A percentile compares a stretch with the other conserved stretches of the same genome.
Conservation (phyloP, 305 asterid species). For the Stenogyne calaminthoides region DNA sequence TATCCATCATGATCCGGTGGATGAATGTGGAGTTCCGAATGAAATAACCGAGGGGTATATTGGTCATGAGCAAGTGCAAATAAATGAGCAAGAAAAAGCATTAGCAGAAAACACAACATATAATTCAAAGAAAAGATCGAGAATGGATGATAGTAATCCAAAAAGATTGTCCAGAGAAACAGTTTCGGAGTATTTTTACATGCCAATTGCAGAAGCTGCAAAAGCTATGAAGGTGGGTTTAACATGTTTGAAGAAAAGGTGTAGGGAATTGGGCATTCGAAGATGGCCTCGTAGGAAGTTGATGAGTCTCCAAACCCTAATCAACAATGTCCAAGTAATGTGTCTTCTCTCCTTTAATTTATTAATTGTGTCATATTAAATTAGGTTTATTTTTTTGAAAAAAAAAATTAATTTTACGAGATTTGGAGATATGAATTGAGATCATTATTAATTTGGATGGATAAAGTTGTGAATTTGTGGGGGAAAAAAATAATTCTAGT, state of each 20-base stretch:
- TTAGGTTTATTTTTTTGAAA: too few relatives aligned
- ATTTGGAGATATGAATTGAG: too few relatives aligned
- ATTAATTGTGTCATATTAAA: too few relatives aligned
- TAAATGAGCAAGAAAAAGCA: background rate
- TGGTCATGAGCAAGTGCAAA: background rate
- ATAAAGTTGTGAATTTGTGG: too few relatives aligned
- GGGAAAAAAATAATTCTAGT: too few relatives aligned
- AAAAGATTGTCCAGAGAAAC: background rate
- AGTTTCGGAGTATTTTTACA: conserved; percentile 54
- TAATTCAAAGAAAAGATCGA: background rate
- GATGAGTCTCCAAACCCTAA: conserved; percentile 76
- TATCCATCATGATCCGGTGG: background rate
- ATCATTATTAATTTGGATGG: too few relatives aligned
- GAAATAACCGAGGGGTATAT: background rate
- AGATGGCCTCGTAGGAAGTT: conserved; percentile 90
- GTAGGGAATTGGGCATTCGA: conserved; percentile 72
- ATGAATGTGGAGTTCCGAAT: background rate
- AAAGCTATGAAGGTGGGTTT: conserved; percentile 67
- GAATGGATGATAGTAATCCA: background rate
- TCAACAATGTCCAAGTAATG: conserved; percentile 39
- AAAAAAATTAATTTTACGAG: too few relatives aligned
- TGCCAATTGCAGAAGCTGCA: conserved; percentile 81
- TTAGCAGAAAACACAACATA: background rate
- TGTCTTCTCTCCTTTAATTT: too few relatives aligned
- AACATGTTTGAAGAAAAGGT: conserved; percentile 75